Conservation (phyloP, 306 rosid species). For the Trifolium repens region DNA sequence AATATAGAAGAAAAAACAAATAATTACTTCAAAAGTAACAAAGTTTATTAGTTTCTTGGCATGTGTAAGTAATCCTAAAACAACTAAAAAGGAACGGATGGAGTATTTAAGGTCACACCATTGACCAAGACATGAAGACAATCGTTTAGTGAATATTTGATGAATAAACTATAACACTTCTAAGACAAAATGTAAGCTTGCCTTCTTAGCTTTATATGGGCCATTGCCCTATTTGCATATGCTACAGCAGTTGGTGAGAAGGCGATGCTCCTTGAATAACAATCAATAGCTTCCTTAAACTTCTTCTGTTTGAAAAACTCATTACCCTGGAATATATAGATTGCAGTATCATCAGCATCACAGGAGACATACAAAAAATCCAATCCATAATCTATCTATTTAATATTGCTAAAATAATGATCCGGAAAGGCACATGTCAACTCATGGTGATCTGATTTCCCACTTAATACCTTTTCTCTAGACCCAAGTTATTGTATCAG, state of each 20-base stretch:
- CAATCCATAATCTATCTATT: slow-evolving; percentile 11
- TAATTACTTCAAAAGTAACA: too few species aligned
- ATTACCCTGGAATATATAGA: slow-evolving; percentile 69
- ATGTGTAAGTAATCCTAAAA: too few species aligned
- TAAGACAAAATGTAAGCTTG: slow-evolving; percentile 43
- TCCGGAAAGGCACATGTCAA: too few species aligned
- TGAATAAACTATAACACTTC: slow-evolving; percentile 16
- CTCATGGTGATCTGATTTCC: not conserved
- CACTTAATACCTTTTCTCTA: not conserved
- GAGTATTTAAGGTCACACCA: slow-evolving; percentile 6
- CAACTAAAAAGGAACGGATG: too few species aligned
- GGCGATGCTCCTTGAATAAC: slow-evolving; percentile 95
- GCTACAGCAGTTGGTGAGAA: slow-evolving; percentile 93
- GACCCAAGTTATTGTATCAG: not conserved
- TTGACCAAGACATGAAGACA: slow-evolving; percentile 29
- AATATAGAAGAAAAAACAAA: too few species aligned
- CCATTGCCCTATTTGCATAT: slow-evolving; percentile 95
- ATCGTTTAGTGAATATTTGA: not conserved
- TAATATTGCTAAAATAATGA: not conserved
- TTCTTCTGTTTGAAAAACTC: slow-evolving; percentile 93
- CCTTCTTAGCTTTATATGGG: slow-evolving; percentile 85
- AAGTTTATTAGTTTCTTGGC: too few species aligned
- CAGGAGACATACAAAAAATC: slow-evolving; percentile 8
- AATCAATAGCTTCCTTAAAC: slow-evolving; percentile 85
- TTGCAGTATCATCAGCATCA: slow-evolving; percentile 30